phyloP scores from a whole-genome alignment of 2,329 filamentous ascomycete genomes.

The Nigrograna mackinnonii region DNA sequence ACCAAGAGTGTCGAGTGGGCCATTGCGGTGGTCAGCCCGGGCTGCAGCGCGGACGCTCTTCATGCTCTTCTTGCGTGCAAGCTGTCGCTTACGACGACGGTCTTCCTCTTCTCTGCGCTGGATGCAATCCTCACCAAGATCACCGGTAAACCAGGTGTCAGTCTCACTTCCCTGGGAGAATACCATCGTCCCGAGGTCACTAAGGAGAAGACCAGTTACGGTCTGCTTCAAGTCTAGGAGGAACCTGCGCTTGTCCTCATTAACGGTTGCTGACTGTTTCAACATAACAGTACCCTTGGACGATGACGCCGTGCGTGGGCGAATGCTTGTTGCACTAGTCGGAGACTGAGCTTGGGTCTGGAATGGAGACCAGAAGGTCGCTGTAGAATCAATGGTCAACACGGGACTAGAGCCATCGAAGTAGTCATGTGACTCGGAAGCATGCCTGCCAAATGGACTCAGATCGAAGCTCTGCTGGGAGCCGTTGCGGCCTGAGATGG shows the following conservation, averaged over 20 bases:
- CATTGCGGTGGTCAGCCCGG: constrained; percentile 37
- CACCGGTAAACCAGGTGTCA: constrained; percentile 77
- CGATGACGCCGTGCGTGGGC: constrained; percentile 68
- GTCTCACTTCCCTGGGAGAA: constrained; percentile 92
- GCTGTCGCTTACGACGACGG: constrained; percentile 39
- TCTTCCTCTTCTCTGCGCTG: constrained; percentile 46
- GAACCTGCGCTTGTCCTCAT: constrained; percentile 77
- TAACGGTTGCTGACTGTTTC: constrained; percentile 57
- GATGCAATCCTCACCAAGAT: constrained; percentile 54
- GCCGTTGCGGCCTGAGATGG: constrained; percentile 63
- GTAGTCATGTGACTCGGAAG: constrained; percentile 71
- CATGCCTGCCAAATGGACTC: constrained; percentile 65
- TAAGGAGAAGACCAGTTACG: constrained; percentile 81
- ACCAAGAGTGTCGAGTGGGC: constrained; percentile 47
- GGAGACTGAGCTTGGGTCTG: constrained; percentile 69
- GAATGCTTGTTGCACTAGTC: constrained; percentile 62
- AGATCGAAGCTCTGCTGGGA: constrained; percentile 75
- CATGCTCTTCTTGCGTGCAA: constrained; percentile 57
- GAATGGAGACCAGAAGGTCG: constrained; percentile 90
- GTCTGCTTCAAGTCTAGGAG: constrained; percentile 76
- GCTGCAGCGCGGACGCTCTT: constrained; percentile 57
- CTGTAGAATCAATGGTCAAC: constrained; percentile 72
- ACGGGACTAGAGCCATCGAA: constrained; percentile 71
- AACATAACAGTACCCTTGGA: constrained; percentile 70
- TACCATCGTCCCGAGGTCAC: constrained; percentile 84